These are phyloP conservation scores for Cyclospora cayetanensis DNA, from an alignment of 169 alveolate genomes.

Conservation along the genomic window DNA sequence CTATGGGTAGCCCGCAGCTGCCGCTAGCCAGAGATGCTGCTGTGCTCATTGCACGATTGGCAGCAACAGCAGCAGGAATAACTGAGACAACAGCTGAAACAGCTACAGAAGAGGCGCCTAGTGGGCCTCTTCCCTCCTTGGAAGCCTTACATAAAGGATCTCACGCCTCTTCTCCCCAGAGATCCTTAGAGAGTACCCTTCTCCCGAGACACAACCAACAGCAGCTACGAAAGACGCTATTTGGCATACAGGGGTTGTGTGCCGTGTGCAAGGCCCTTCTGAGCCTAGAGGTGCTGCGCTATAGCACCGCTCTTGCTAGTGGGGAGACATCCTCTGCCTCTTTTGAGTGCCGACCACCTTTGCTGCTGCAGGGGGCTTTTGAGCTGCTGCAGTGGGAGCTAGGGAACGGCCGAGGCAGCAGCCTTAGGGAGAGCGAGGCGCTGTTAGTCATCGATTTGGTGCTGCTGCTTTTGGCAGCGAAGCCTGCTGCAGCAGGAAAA, in stretches of 20 bases:
- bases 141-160: background rate
- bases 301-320: background rate
- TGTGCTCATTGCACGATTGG: background rate
- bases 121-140: background rate
- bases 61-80: constrained; percentile 9
- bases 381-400: background rate
- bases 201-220: background rate
- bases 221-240: background rate
- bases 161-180: background rate
- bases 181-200: background rate
- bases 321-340: background rate
- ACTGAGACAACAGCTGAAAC: background rate
- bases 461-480: background rate
- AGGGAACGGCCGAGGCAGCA: background rate
- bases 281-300: background rate
- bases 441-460: background rate
- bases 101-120: background rate
- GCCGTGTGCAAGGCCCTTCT: background rate
- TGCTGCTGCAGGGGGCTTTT: constrained; percentile 1
- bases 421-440: background rate
- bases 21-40: background rate
- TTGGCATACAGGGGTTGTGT: background rate
- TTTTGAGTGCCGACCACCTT: background rate
- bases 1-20: background rate
- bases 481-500: background rate